phyloP scores from a whole-genome alignment of 1,139 yeast species.

The Debaryomyces coudertii region DNA sequence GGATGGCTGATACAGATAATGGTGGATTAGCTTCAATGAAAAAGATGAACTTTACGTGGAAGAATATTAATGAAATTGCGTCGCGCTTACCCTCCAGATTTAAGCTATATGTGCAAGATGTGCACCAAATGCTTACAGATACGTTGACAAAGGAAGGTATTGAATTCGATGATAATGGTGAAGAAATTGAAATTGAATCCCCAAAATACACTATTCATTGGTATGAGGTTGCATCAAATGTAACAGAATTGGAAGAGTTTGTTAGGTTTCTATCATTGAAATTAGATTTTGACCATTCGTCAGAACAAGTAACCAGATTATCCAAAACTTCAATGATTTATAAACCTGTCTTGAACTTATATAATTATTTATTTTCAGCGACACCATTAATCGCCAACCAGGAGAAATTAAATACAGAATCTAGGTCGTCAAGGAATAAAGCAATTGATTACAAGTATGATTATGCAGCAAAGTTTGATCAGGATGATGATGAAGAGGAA shows the following conservation, averaged over 20 bases:
- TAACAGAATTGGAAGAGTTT: constrained; percentile 35
- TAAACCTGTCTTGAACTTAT: constrained; percentile 30
- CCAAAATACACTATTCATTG: constrained; percentile 28
- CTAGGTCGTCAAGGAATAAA: constrained; percentile 18
- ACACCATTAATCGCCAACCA: constrained; percentile 27
- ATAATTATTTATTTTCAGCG: constrained; percentile 27
- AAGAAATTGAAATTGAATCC: constrained; percentile 24
- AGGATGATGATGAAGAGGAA: constrained; percentile 25
- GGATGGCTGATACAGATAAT: constrained; percentile 41
- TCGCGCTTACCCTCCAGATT: constrained; percentile 39
- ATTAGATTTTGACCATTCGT: constrained; percentile 21
- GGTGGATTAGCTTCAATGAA: constrained; percentile 46
- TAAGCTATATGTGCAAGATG: constrained; percentile 56
- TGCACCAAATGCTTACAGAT: constrained; percentile 37
- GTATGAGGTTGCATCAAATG: constrained; percentile 49
- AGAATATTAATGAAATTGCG: constrained; percentile 21
- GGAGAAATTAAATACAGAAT: constrained; percentile 18
- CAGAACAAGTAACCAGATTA: constrained; percentile 15
- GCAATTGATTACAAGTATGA: constrained; percentile 20
- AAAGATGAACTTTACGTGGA: constrained; percentile 33
- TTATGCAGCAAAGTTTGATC: constrained; percentile 15
- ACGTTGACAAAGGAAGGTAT: constrained; percentile 35
- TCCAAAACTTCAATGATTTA: constrained; percentile 29
- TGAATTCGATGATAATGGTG: constrained; percentile 37
- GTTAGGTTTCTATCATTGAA: constrained; percentile 28